Evolutionary conservation across 2,329 filamentous ascomycete genomes (phyloP), one percentile per base, ranked within the genome.

Genomic region (Fusarium coicis): DNA sequence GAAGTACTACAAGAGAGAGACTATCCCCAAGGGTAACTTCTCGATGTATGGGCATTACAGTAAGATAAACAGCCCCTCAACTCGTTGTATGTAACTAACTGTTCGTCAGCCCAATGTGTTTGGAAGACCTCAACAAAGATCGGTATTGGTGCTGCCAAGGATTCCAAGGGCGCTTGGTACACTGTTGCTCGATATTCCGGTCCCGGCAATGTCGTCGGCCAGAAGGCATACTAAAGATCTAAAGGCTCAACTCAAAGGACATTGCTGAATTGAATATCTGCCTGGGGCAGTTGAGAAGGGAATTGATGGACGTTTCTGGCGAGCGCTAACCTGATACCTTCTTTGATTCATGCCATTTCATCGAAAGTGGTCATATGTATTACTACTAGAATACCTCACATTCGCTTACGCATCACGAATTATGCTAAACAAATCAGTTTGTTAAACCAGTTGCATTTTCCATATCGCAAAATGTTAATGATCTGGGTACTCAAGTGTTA

Each of bases 101-200:
- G 15, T 28, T 14, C 1, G 8, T 8, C 2, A 78, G 76, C 81
- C 36, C 79, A 82, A 59, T 66, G 66, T 34, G 73, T 82, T 39
- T 82, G 80, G 80, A 79, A 78, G 46, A 67, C 52, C 3, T 79
- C 80, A 21, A 80, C 70, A 52, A 80, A 78, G 54, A 57, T 83
- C 11, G 81, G 80, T 12, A 77, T 83, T 30, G 79, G 79, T 9
- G 56, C 75, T 4, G 79, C 76, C 5, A 75, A 61, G 26, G 71
- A 77, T 16, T 56, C 72, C 18, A 77, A 76, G 21, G 81, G 81
- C 2, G 77, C 66, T 9, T 83, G 73, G 70, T 76, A 79, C 59
- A 79, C 79, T 1, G 81, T 83, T 32, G 81, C 75, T 26, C 77
- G 81, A 39, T 83, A 83, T 65, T 77, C 77, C 7, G 75, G 76